Evolutionary conservation across 768 basidiomycete species (phyloP).

Genomic region (Xerocomellus amylosporus): DNA sequence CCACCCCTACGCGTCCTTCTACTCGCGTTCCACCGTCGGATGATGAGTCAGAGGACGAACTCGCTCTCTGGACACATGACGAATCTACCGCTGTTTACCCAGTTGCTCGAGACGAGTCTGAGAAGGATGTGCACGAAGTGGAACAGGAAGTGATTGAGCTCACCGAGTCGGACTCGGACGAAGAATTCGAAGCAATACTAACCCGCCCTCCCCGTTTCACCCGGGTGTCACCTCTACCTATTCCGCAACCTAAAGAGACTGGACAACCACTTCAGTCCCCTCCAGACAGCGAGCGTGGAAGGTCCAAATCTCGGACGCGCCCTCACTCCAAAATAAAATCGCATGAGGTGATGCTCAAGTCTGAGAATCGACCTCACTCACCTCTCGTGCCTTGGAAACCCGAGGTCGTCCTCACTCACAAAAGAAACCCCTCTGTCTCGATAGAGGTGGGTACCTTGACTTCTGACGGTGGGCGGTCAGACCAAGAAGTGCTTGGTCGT

Average conservation of each 20-base stretch:
- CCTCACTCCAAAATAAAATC: constrained; percentile 2
- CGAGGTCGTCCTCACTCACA: constrained; percentile 6
- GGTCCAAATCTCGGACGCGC: constrained; percentile 9
- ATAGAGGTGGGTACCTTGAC: not conserved
- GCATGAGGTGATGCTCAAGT: not conserved
- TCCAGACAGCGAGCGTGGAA: constrained; percentile 16
- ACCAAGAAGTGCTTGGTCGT: not conserved
- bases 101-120: constrained; percentile 18
- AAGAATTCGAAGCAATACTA: constrained; percentile 29
- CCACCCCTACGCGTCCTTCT: constrained; percentile 18
- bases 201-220: constrained; percentile 21
- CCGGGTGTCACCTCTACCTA: constrained; percentile 6
- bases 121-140: constrained; percentile 12
- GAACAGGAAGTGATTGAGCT: constrained; percentile 25
- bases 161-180: constrained; percentile 28
- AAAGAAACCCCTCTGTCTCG: not conserved
- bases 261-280: constrained; percentile 14
- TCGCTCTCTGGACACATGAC: constrained; percentile 40
- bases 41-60: constrained; percentile 49
- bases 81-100: constrained; percentile 41
- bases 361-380: constrained; percentile 2
- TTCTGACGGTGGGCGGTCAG: not conserved
- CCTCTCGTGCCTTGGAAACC: constrained; percentile 10
- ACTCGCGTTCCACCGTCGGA: constrained; percentile 13
- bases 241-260: not conserved